Percentiles rank a stretch among this genome's conserved stretches.
Conservation (phyloP, 352 stramenopile species). For the Phytophthora pini region DNA sequence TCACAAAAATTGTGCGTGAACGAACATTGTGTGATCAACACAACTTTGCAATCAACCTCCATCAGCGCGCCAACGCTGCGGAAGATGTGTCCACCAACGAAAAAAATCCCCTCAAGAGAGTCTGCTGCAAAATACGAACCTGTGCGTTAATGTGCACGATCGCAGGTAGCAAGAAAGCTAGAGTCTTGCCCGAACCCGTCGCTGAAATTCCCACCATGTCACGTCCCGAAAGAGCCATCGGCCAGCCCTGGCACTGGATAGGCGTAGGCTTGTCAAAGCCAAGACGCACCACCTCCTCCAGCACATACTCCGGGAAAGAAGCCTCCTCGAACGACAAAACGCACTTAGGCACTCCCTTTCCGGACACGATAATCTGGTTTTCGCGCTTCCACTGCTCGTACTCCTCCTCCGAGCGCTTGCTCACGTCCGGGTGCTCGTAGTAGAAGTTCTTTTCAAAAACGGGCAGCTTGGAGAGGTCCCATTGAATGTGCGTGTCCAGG, state of each 20-base stretch:
- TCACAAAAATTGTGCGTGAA: conserved; percentile 25
- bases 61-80: conserved; percentile 34
- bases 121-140: conserved; percentile 84
- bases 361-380: conserved; percentile 95
- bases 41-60: conserved; percentile 36
- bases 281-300: conserved; percentile 97
- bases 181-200: conserved; percentile 97
- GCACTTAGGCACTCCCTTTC: conserved; percentile 98
- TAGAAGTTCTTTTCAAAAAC: conserved; percentile 99
- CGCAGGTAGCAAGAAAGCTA: conserved; percentile 98
- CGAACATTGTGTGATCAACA: conserved; percentile 30
- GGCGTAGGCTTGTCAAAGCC: conserved; percentile 96
- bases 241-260: conserved; percentile 96
- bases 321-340: conserved; percentile 95
- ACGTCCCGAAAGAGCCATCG: conserved; percentile 97
- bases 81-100: conserved; percentile 26
- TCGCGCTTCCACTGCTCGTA: conserved; percentile 92
- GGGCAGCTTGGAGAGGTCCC: conserved; percentile 93
- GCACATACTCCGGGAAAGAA: conserved; percentile 96
- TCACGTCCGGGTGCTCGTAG: conserved; percentile 98
- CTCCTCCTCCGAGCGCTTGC: conserved; percentile 89
- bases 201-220: conserved; percentile 99
- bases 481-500: conserved; percentile 95
- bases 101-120: conserved; percentile 23
- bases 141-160: conserved; percentile 99